phyloP scores from a whole-genome alignment of 768 basidiomycete genomes.

The Rhizopogon vulgaris region DNA sequence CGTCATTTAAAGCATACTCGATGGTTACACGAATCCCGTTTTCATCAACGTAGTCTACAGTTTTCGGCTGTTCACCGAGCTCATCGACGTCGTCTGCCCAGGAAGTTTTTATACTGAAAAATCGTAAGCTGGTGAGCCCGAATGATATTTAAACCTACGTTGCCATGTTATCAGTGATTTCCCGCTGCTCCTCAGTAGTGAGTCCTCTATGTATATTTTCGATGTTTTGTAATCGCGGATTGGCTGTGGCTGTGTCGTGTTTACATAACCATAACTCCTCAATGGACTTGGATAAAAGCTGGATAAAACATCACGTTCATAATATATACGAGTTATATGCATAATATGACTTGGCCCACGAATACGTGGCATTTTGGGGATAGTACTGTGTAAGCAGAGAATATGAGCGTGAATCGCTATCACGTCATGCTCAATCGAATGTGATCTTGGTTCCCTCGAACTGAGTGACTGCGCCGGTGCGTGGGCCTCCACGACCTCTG shows the following conservation, averaged over 20 bases:
- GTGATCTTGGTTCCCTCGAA: conserved; percentile 49
- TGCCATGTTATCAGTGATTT: conserved; percentile 1
- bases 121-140: neutral
- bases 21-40: conserved; percentile 84
- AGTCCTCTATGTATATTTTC: no score
- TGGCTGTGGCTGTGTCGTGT: no score
- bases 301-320: neutral
- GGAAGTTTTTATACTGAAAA: conserved; percentile 48
- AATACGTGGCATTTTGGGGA: neutral
- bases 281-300: no score
- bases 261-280: no score
- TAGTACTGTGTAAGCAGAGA: neutral
- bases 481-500: conserved; percentile 35
- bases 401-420: neutral
- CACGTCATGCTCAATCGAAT: conserved; percentile 25
- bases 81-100: conserved; percentile 90
- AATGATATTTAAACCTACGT: neutral
- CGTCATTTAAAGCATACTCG: conserved; percentile 81
- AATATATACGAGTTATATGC: conserved; percentile 1
- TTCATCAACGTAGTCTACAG: conserved; percentile 72
- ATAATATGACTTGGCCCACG: neutral
- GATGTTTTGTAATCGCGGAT: no score
- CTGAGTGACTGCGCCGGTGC: conserved; percentile 47
- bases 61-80: conserved; percentile 52
- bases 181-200: no score